Evolutionary conservation across 108 stramenopile genomes (phyloP), one percentile per base, ranked within the genome.

Genomic region (Cyclostephanos tholiformis): DNA sequence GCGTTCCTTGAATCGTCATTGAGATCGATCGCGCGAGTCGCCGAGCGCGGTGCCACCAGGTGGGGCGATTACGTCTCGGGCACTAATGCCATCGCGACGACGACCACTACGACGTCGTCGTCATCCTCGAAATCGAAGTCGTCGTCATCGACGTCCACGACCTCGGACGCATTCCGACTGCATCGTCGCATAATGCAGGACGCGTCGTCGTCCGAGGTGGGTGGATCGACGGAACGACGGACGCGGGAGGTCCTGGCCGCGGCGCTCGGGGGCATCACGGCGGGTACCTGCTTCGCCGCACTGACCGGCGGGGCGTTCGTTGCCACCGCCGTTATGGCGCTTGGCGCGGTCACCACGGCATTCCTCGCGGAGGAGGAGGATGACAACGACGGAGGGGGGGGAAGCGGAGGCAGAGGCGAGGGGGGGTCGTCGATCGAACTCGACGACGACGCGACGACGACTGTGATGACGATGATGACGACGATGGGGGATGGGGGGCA

Each of bases 31-130:
- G 61, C 69, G 12, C 27, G 64, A 12, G 62, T 70, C n/a, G 71
- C 71, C 26, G 48, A 72, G 7, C 43, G 61, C 14, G 78, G 78
- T 14, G 71, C 78, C 48, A 44, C 78, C 14, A 60, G 46, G 19
- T 79, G 78, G 78, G 71, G 71, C 35, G 57, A 67, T 62, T 65
- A 79, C 35, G 50, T 71, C 30, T 50, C 76, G 56, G 17, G 30
- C n/a, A n/a, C n/a, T n/a, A n/a, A n/a, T n/a, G n/a, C n/a, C n/a
- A n/a, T 13, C 20, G 29, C 60, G 51, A 0, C 51, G 20, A 25
- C 32, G 13, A 29, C 30, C 13, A 5, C 41, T 8, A 4, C 36
- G 36, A 4, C 36, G 36, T 36, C 36, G 36, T 6, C 36, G 36
- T 6, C 36, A 12, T 12, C n/a, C n/a, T n/a, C n/a, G n/a, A n/a